Evolutionary conservation across 2,329 filamentous ascomycete species (phyloP).

Genomic region (Mycosphaerella sp.): DNA sequence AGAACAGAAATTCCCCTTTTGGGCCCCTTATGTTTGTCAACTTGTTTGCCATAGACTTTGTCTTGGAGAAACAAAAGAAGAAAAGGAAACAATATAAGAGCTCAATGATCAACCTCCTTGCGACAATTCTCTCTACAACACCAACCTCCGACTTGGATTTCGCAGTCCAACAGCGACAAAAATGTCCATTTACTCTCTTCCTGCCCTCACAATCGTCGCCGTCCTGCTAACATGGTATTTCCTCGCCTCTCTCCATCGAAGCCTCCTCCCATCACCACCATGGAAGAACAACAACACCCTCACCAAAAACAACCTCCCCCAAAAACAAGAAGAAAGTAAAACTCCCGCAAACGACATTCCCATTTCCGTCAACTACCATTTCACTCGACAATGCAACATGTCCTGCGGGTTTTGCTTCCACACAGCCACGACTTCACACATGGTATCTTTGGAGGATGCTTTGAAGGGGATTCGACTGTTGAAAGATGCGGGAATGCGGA

Average conservation of each 20-base stretch:
- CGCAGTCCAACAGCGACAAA: background rate
- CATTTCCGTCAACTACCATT: constrained; percentile 45
- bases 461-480: constrained; percentile 33
- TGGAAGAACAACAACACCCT: too few species aligned
- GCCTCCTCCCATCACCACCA: background rate
- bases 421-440: constrained; percentile 45
- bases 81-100: too few species aligned
- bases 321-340: too few species aligned
- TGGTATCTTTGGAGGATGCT: constrained; percentile 38
- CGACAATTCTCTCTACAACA: too few species aligned
- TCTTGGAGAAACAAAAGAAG: too few species aligned
- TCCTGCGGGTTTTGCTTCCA: constrained; percentile 53
- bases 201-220: background rate
- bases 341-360: constrained; percentile 15
- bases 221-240: background rate
- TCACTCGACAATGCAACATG: constrained; percentile 44
- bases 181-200: background rate
- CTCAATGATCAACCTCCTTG: too few species aligned
- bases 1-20: too few species aligned
- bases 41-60: too few species aligned
- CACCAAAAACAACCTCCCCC: too few species aligned
- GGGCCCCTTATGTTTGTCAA: too few species aligned
- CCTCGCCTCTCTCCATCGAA: background rate
- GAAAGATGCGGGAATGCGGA: background rate
- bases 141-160: too few species aligned